Evolutionary conservation across 345 rosid species (phyloP).

Genomic region (Litchi chinensis): DNA sequence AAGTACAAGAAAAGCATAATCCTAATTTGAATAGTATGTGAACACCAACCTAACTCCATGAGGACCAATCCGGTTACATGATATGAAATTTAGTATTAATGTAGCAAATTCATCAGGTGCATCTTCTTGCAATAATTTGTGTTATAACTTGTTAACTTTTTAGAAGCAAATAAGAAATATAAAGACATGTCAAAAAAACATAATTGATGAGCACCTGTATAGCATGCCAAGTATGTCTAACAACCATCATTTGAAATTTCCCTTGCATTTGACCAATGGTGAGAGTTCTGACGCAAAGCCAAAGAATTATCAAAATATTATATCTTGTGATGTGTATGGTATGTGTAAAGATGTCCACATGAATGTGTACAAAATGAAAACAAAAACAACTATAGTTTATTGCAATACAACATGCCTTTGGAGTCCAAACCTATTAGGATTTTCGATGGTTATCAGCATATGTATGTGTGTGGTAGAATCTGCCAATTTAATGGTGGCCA

Average conservation of each 20-base stretch:
- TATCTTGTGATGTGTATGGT: background rate
- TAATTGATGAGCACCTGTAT: conserved; percentile 65
- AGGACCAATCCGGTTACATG: conserved; percentile 85
- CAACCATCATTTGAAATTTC: conserved; percentile 94
- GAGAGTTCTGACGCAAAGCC: conserved; percentile 56
- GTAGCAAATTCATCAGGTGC: conserved; percentile 87
- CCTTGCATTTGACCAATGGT: conserved; percentile 99
- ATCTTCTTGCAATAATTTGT: conserved; percentile 64
- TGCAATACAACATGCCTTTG: background rate
- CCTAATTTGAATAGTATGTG: background rate
- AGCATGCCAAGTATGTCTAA: conserved; percentile 95
- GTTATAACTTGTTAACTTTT: background rate
- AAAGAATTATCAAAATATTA: background rate
- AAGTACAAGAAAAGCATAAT: too few species aligned
- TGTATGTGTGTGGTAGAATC: background rate
- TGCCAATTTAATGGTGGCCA: background rate
- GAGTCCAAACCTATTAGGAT: background rate
- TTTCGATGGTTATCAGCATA: background rate
- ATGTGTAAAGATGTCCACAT: background rate
- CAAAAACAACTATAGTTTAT: background rate
- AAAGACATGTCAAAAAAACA: background rate
- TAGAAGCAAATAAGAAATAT: background rate
- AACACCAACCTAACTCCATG: conserved; percentile 71
- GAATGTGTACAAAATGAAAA: background rate
- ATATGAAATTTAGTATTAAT: conserved; percentile 61